Percentiles rank a stretch among this genome's conserved stretches.
These are phyloP conservation scores for Malus hybrid DNA, from an alignment of 331 rosid genomes.

Conservation along the genomic window DNA sequence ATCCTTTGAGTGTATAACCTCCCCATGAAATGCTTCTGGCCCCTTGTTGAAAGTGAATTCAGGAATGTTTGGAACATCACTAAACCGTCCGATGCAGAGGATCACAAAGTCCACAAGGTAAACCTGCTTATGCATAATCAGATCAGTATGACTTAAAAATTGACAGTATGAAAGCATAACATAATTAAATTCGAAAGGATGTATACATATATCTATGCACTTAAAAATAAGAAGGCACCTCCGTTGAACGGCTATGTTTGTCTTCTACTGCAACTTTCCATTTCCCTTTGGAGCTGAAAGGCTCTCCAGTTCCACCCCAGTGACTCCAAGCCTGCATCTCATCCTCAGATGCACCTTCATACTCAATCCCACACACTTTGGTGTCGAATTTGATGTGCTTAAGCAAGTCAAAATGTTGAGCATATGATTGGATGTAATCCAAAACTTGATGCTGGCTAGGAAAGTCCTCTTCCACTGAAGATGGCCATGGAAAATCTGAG, in stretches of 20 bases:
- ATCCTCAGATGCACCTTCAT: conserved; percentile 27
- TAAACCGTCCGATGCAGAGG: conserved; percentile 65
- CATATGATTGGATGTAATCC: conserved; percentile 35
- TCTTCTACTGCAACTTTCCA: conserved; percentile 39
- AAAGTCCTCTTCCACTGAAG: conserved; percentile 31
- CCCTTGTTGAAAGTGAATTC: conserved; percentile 48
- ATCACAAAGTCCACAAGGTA: conserved; percentile 52
- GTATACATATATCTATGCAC: neutral
- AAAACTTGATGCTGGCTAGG: conserved; percentile 36
- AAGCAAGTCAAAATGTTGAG: conserved; percentile 39
- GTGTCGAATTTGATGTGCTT: conserved; percentile 49
- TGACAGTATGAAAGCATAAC: neutral
- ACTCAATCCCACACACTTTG: conserved; percentile 27
- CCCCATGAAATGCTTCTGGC: conserved; percentile 39
- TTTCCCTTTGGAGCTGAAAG: conserved; percentile 38
- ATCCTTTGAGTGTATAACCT: conserved; percentile 51
- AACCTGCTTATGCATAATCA: conserved; percentile 7
- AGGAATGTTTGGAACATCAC: conserved; percentile 70
- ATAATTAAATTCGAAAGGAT: neutral
- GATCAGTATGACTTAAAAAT: neutral
- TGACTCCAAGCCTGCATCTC: conserved; percentile 35
- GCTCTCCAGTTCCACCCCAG: conserved; percentile 52
- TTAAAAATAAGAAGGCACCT: conserved; percentile 6
- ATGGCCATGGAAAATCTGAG: conserved; percentile 75
- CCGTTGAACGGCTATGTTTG: conserved; percentile 15